Base-by-base conservation (phyloP, 2,329 filamentous ascomycete genomes). In the Venturia pyrina region DNA sequence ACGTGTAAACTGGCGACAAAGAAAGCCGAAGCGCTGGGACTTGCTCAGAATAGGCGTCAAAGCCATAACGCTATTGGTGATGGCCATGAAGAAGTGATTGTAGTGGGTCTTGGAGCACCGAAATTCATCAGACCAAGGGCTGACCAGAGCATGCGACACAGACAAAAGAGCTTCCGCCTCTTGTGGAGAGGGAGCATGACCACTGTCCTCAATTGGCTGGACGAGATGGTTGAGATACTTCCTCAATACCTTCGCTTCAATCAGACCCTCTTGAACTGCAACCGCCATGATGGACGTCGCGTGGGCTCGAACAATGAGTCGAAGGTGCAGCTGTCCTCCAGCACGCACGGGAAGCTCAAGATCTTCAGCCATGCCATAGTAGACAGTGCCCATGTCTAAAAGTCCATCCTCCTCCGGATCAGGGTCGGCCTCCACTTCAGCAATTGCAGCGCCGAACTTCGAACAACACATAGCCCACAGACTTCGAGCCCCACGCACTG, bases 231-330 rank as follows among this genome's bases (percentile, higher is more conserved):
- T 19, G 13, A 62, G 37, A 11, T 40, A 46, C 21, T 34, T 62
- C 28, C 11, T 28, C n/a, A 46, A 19, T 24, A 48, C 43, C 24
- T 50, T 41, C 1, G 15, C 13, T 10, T 17, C 24, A 32, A 64
- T 56, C 41, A 64, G 28, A 10, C 62, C 62, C 44, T 64, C 62
- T n/a, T 43, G 28, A n/a, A 64, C 48, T 24, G 62, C 62, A n/a
- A 19, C 28, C 62, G n/a, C 17, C 37, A 64, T 53, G n/a, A 64
- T 28, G 21, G 24, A 41, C 24, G 44, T 53, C 5, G 62, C 62
- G 7, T 64, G 62, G 24, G 62, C 62, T 40, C 62, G 41, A 3
- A 56, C 62, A n/a, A 56, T 64, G 10, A 44, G 43, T 6, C 44
- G 41, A 19, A 64, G 62, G 7, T 44, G 53, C 15, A 59, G 24